Evolutionary conservation across 1,284 basidiomycete species (phyloP), one percentile per base, ranked within the genome.

Genomic region (Apiotrichum montevideense): DNA sequence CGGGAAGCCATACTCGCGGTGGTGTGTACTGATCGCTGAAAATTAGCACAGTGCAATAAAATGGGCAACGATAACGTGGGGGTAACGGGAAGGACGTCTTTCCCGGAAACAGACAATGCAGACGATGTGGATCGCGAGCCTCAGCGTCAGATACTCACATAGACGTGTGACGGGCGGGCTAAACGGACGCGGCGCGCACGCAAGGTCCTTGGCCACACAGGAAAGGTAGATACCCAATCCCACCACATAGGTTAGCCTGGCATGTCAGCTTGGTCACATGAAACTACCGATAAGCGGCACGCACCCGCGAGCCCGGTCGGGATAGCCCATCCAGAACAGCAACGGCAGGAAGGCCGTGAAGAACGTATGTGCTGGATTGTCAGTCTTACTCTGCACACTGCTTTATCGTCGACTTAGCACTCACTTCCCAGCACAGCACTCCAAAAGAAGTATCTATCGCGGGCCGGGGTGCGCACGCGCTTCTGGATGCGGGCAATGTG

Each of bases 361-460:
- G 79, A 95, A 97, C 0, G 90, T 94, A 70, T 97, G 94, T 0
- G 92, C 74, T 74, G 39, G 33, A 13, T 7, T 39, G 21, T 21
- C 21, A 21, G 21, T 21, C 21, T 21, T 21, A 21, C 21, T 21
- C 21, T 21, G 21, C 21, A 21, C 21, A 21, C 21, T 21, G 21
- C 21, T 21, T 21, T 21, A 21, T 21, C 21, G 21, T 21, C 21
- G 21, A 39, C 37, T 39, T 8, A 8, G 7, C 37, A 68, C 74
- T 67, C 51, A 75, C 74, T 90, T 0, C 90, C 90, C 47, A 96
- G 82, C 0, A 90, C 81, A 1, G 90, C 92, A 0, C 90, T 88
- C 72, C 94, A 90, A 57, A 95, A 85, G 71, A 98, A 97, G 71
- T 90, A 97, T 1, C 78, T 79, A 74, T 98, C 94, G 21, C 91